A percentile compares a stretch with the other conserved stretches of the same genome.
Conservation (phyloP, 371 early-diverging fungal species). For the Syncephalis plumigaleata region DNA sequence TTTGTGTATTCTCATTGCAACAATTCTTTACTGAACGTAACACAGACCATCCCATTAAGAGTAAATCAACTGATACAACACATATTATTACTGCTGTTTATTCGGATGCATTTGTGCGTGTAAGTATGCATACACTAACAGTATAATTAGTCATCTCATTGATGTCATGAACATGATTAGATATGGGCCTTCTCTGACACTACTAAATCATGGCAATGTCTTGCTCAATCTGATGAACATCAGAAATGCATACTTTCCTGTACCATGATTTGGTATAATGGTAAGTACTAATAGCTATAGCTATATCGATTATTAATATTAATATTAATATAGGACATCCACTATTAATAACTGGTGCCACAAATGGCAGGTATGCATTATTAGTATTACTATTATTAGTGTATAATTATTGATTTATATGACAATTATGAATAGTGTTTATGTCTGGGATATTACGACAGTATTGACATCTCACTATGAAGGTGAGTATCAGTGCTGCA, state of each 20-base stretch:
- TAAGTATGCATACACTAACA: slow-evolving; percentile 1
- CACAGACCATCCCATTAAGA: too few relatives aligned
- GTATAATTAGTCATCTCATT: background rate
- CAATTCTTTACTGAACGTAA: too few relatives aligned
- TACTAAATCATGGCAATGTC: background rate
- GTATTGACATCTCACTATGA: background rate
- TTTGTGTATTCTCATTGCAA: slow-evolving; percentile 13
- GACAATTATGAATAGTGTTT: too few relatives aligned
- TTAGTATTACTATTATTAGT: background rate
- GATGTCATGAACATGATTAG: background rate
- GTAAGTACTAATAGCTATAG: too few relatives aligned
- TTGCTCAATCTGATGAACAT: background rate
- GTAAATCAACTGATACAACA: slow-evolving; percentile 11
- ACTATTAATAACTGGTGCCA: slow-evolving; percentile 26
- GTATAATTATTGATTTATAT: background rate
- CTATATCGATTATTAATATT: too few relatives aligned
- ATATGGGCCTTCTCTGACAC: background rate
- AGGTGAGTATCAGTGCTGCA: background rate
- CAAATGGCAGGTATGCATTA: slow-evolving; percentile 18
- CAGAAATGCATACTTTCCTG: background rate
- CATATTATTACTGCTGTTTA: slow-evolving; percentile 31
- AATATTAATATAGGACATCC: slow-evolving; percentile 1
- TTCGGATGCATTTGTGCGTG: slow-evolving; percentile 27
- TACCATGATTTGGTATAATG: background rate
- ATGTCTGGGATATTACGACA: too few relatives aligned